Conservation (phyloP, 2,329 filamentous ascomycete genomes). For the Alternaria solani region DNA sequence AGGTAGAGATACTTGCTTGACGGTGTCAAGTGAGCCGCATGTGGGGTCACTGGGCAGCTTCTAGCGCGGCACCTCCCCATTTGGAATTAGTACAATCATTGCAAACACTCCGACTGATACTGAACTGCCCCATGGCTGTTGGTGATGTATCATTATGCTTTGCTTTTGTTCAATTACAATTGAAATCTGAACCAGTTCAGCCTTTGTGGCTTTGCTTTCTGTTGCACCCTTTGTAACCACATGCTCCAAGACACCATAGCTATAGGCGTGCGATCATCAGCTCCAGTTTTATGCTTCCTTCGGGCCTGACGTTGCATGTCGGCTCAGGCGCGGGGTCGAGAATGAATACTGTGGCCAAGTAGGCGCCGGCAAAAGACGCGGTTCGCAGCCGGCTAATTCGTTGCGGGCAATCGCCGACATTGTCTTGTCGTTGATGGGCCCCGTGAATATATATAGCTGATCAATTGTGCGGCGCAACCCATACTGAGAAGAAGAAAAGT, state of each 20-base stretch:
- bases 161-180: not conserved
- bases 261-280: not conserved
- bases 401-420: constrained; percentile 1
- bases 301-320: constrained; percentile 1
- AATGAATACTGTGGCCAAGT: constrained; percentile 3
- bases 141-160: not conserved
- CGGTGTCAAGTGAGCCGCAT: constrained; percentile 1
- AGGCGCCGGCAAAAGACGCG: constrained; percentile 21
- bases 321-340: constrained; percentile 2
- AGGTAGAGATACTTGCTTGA: not conserved
- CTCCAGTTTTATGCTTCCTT: constrained; percentile 4
- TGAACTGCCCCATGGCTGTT: not conserved
- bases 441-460: constrained; percentile 1
- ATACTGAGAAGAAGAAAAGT: not conserved
- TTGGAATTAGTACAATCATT: not conserved
- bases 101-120: not conserved
- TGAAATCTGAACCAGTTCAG: not conserved
- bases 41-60: constrained; percentile 1
- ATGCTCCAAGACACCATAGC: not conserved
- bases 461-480: not conserved
- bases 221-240: not conserved
- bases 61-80: not conserved
- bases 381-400: constrained; percentile 14
- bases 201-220: not conserved
- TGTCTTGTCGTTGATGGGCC: not conserved